Conservation (phyloP, 768 basidiomycete species). For the Russula olivacea region DNA sequence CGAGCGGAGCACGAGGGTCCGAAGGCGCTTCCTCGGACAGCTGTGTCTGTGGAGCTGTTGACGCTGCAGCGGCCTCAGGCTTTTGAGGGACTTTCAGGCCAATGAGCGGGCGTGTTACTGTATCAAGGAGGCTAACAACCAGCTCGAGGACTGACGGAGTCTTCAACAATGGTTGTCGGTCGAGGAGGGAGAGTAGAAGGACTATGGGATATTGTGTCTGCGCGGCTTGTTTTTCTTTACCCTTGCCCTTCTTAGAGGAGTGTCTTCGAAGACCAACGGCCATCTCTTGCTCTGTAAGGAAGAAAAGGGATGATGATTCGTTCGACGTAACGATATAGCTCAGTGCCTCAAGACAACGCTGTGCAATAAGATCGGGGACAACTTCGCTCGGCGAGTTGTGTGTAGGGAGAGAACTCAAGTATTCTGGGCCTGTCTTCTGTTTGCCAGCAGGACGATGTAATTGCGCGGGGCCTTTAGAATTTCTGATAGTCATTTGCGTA, state of each 20-base stretch:
- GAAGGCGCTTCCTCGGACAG: slow-evolving; percentile 16
- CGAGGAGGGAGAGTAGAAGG: slow-evolving; percentile 78
- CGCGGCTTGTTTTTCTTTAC: slow-evolving; percentile 79
- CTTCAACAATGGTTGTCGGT: slow-evolving; percentile 77
- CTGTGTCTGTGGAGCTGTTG: neutral
- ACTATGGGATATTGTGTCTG: slow-evolving; percentile 91
- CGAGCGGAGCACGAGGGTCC: slow-evolving; percentile 10
- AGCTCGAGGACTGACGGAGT: slow-evolving; percentile 91
- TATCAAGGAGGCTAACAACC: slow-evolving; percentile 80
- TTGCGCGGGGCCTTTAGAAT: slow-evolving; percentile 42
- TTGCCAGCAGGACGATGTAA: slow-evolving; percentile 54
- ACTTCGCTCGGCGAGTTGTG: slow-evolving; percentile 63
- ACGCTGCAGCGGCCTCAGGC: slow-evolving; percentile 7
- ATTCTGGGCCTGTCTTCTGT: slow-evolving; percentile 56
- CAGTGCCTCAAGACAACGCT: slow-evolving; percentile 89
- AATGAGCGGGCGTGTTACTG: slow-evolving; percentile 78
- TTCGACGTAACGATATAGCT: slow-evolving; percentile 83
- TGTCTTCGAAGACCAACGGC: slow-evolving; percentile 67
- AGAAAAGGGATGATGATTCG: slow-evolving; percentile 81
- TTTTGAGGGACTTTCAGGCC: slow-evolving; percentile 52
- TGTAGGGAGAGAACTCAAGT: slow-evolving; percentile 43
- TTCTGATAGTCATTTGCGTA: slow-evolving; percentile 79
- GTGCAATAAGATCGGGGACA: slow-evolving; percentile 88
- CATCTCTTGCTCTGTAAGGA: slow-evolving; percentile 92
- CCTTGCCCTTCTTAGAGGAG: slow-evolving; percentile 83